phyloP scores from a whole-genome alignment of 352 stramenopile genomes.

The Pythium chondricola region DNA sequence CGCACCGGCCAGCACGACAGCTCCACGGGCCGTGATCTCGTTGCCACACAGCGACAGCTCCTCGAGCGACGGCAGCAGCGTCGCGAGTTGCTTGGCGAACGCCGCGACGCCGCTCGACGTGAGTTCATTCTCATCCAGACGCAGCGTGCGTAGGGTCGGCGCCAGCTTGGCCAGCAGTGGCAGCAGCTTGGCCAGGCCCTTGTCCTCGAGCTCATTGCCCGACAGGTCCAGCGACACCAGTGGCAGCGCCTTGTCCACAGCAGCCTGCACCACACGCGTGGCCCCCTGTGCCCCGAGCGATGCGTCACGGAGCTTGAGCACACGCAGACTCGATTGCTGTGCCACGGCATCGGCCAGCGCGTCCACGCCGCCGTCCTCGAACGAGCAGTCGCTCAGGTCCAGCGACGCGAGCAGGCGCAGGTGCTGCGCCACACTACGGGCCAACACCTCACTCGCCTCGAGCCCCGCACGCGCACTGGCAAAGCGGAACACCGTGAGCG shows the following conservation, averaged over 20 bases:
- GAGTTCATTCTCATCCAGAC: constrained; percentile 80
- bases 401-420: constrained; percentile 55
- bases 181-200: constrained; percentile 59
- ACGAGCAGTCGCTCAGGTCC: constrained; percentile 92
- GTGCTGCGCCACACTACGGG: constrained; percentile 38
- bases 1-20: constrained; percentile 44
- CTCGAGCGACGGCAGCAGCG: constrained; percentile 27
- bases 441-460: constrained; percentile 44
- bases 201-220: constrained; percentile 82
- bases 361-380: constrained; percentile 66
- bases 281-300: constrained; percentile 80
- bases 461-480: constrained; percentile 57
- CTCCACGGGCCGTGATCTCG: constrained; percentile 71
- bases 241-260: constrained; percentile 52
- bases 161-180: constrained; percentile 52
- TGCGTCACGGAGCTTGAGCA: constrained; percentile 88
- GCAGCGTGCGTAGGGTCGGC: constrained; percentile 45
- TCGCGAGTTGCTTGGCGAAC: constrained; percentile 25
- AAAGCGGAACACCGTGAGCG: constrained; percentile 56
- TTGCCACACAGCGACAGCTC: constrained; percentile 63
- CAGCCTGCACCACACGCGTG: constrained; percentile 52
- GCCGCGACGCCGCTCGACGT: constrained; percentile 46
- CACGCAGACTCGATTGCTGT: constrained; percentile 56
- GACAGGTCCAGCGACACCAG: constrained; percentile 85
- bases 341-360: constrained; percentile 67